Evolutionary conservation across 768 basidiomycete genomes (phyloP).

Genomic region (Suillus plorans): DNA sequence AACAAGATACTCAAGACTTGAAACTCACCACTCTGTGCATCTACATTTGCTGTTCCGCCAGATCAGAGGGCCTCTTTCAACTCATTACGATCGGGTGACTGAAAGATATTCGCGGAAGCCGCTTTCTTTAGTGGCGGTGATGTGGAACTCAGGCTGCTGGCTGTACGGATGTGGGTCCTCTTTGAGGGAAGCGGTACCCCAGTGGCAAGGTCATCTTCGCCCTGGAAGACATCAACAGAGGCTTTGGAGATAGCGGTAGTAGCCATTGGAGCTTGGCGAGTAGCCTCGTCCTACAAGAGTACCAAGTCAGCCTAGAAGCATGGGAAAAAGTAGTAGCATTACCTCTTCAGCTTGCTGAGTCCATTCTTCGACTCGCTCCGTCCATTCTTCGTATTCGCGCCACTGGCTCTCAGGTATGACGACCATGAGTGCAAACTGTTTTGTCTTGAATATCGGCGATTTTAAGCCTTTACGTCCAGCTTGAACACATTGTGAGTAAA

Average conservation of each 20-base stretch:
- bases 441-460: background rate
- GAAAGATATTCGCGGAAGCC: background rate
- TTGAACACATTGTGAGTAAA: background rate
- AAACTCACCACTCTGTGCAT: background rate
- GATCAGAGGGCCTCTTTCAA: background rate
- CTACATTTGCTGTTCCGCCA: background rate
- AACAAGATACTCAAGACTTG: background rate
- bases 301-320: background rate
- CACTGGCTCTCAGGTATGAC: background rate
- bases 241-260: no score
- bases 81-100: background rate
- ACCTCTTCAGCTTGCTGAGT: background rate
- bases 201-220: background rate
- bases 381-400: background rate
- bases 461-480: background rate
- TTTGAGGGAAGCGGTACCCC: background rate
- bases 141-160: background rate
- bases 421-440: background rate
- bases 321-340: background rate
- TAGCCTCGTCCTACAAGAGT: background rate
- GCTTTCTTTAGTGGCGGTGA: background rate
- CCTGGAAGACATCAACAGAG: background rate
- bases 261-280: background rate
- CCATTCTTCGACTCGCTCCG: no score
- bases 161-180: background rate